Evolutionary conservation across 441 rosid genomes (phyloP).

Genomic region (Erodium trifolium): DNA sequence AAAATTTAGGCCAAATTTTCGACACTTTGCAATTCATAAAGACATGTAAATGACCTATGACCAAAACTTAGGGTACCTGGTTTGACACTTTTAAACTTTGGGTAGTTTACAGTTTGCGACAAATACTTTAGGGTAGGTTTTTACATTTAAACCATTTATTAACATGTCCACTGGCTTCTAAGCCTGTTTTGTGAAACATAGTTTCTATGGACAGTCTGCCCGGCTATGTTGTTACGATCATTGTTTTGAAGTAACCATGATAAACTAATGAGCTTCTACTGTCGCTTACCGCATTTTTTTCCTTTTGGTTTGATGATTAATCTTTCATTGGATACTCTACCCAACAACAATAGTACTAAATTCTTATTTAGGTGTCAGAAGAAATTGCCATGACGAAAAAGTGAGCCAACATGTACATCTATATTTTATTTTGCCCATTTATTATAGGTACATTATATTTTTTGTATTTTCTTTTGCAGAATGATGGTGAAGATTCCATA

Average conservation of each 20-base stretch:
- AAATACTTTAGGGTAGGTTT: too few relatives aligned
- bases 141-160: too few relatives aligned
- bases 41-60: too few relatives aligned
- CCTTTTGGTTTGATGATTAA: neutral
- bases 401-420: neutral
- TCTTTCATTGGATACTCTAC: neutral
- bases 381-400: neutral
- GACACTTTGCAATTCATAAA: too few relatives aligned
- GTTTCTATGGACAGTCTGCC: neutral
- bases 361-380: neutral
- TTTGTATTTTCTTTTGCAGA: conserved; percentile 29
- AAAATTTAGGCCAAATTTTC: too few relatives aligned
- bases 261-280: neutral
- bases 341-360: neutral
- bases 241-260: neutral
- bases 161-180: neutral
- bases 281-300: neutral
- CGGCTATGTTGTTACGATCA: neutral
- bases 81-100: too few relatives aligned
- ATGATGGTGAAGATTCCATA: conserved; percentile 23
- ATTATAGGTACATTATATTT: neutral
- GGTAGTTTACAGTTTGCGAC: too few relatives aligned
- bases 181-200: neutral
- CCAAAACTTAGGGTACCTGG: too few relatives aligned
- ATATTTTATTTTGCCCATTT: neutral